These are phyloP conservation scores for Acanthamoeba triangularis DNA, from an alignment of 208 protist genomes.

Conservation along the genomic window DNA sequence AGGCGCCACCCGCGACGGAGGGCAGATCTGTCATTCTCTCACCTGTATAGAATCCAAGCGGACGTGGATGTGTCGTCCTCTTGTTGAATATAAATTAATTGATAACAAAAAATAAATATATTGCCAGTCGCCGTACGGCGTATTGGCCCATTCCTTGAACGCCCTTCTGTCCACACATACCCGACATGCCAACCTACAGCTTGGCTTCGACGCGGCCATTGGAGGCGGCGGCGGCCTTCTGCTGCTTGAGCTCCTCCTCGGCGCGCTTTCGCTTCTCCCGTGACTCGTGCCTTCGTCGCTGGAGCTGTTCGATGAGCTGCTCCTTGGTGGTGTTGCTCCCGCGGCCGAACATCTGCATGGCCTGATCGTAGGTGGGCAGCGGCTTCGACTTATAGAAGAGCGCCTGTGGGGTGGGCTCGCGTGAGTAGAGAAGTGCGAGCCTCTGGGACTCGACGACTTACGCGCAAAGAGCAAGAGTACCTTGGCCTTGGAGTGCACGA, in stretches of 20 bases:
- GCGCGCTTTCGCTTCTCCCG: neutral
- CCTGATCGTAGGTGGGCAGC: too few species aligned
- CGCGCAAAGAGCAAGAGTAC: neutral
- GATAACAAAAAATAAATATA: neutral
- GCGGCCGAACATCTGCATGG: neutral
- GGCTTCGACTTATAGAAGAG: too few species aligned
- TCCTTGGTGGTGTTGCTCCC: neutral
- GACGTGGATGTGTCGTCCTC: neutral
- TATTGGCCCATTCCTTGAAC: neutral
- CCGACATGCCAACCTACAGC: neutral
- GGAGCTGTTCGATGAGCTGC: neutral
- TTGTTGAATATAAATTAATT: too few species aligned
- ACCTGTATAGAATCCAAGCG: neutral
- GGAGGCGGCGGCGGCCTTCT: neutral
- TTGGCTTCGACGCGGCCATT: neutral
- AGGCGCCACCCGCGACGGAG: neutral
- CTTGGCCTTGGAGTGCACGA: conserved; percentile 13
- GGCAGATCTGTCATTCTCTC: neutral
- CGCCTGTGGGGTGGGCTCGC: neutral
- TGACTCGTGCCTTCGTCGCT: neutral
- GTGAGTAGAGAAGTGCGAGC: neutral
- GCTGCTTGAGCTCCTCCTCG: conserved; percentile 7
- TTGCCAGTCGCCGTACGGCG: neutral
- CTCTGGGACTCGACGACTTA: neutral
- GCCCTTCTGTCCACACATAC: neutral